Evolutionary conservation across 2,329 filamentous ascomycete genomes (phyloP).

Genomic region (Clarireedia paspali): DNA sequence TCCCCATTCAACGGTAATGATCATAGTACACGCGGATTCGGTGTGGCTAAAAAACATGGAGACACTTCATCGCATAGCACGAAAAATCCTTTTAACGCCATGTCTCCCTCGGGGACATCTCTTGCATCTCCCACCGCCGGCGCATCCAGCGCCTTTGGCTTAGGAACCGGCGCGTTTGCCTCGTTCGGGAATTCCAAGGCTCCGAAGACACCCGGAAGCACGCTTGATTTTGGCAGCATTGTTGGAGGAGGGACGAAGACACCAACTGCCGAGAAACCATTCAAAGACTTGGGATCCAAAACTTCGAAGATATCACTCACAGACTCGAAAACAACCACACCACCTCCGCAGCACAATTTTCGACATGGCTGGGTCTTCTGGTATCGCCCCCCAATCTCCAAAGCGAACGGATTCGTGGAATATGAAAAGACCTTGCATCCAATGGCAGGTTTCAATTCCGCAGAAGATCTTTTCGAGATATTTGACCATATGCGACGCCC

Average conservation of each 20-base stretch:
- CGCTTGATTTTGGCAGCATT: constrained; percentile 67
- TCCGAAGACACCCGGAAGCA: constrained; percentile 74
- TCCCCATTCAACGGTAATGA: constrained; percentile 32
- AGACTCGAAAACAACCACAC: constrained; percentile 36
- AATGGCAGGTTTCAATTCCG: constrained; percentile 72
- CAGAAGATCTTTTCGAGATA: constrained; percentile 85
- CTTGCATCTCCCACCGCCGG: constrained; percentile 34
- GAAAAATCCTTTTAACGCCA: constrained; percentile 67
- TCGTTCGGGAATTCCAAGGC: constrained; percentile 88
- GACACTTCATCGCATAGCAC: constrained; percentile 65
- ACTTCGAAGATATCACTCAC: constrained; percentile 33
- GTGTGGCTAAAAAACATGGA: constrained; percentile 67
- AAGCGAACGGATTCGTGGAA: constrained; percentile 78
- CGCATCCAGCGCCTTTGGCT: constrained; percentile 82
- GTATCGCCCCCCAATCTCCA: constrained; percentile 93
- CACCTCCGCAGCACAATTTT: constrained; percentile 50
- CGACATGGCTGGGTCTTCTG: constrained; percentile 92
- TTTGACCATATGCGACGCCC: constrained; percentile 87
- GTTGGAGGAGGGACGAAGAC: constrained; percentile 39
- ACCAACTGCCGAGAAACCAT: constrained; percentile 55
- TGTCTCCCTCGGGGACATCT: constrained; percentile 8
- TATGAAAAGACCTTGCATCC: constrained; percentile 95
- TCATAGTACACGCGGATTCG: constrained; percentile 52
- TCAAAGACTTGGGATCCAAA: constrained; percentile 38
- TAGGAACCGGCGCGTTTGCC: constrained; percentile 92